A percentile compares a stretch with the other conserved stretches of the same genome.
These are phyloP conservation scores for Eucalyptus victrix DNA, from an alignment of 345 rosid species.

Conservation along the genomic window DNA sequence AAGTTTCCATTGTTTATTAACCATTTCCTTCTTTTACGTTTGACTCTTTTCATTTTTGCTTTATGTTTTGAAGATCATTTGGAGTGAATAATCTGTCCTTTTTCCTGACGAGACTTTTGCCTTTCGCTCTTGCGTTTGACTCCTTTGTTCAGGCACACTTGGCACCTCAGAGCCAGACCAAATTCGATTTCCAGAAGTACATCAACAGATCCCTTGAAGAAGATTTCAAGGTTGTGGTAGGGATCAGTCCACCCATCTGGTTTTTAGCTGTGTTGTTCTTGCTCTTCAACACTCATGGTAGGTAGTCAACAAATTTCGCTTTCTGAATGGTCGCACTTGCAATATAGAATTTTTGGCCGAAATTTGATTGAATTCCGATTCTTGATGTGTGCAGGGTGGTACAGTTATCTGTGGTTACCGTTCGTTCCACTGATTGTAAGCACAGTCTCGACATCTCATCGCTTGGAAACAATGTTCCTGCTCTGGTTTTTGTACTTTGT, in stretches of 20 bases:
- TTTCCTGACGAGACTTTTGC: background rate
- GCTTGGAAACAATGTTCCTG: background rate
- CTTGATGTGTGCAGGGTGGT: slow-evolving; percentile 45
- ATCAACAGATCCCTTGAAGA: slow-evolving; percentile 83
- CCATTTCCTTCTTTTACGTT: background rate
- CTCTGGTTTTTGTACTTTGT: background rate
- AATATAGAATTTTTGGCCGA: background rate
- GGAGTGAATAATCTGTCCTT: background rate
- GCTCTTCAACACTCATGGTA: slow-evolving; percentile 61
- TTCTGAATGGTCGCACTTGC: background rate
- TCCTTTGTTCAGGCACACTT: slow-evolving; percentile 61
- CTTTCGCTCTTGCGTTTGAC: background rate
- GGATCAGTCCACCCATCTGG: slow-evolving; percentile 96
- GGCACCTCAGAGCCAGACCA: slow-evolving; percentile 55
- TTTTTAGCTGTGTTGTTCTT: slow-evolving; percentile 64
- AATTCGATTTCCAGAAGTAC: slow-evolving; percentile 70
- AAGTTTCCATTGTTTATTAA: background rate
- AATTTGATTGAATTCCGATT: background rate
- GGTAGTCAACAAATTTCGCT: background rate
- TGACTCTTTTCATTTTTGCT: too few relatives aligned
- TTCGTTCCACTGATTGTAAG: slow-evolving; percentile 83
- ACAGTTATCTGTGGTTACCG: slow-evolving; percentile 73
- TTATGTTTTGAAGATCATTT: background rate
- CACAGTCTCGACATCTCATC: background rate
- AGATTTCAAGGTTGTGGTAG: slow-evolving; percentile 83